Evolutionary conservation across 2,329 filamentous ascomycete genomes (phyloP), one percentile per base, ranked within the genome.

Genomic region (Colletotrichum lindemuthianum): DNA sequence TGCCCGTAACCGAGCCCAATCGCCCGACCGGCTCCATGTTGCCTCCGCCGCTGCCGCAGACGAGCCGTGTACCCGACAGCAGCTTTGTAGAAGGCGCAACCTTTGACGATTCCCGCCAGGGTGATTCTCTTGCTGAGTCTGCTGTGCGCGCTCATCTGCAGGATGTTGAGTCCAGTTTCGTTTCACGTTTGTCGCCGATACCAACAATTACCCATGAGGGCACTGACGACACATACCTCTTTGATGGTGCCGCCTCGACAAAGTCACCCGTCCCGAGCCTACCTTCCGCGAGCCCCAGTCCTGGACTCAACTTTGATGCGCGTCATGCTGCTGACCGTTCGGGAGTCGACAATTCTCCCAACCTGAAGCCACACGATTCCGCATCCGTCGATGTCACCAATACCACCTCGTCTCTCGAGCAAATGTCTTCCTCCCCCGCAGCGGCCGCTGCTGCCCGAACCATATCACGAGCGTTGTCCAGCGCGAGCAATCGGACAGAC

Each of bases 91-190:
- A 83, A 47, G 74, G 76, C 34, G 74, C 74, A 6, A 74, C 75
- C 32, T 70, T 78, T 58, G 77, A 80, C 53, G 68, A 73, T 24
- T 77, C 73, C 34, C 67, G 68, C 12, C 78, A 78, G 51, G 77
- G 81, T 58, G 83, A 87, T 59, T 84, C 84, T 4, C 72, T 86
- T 45, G 82, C 82, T 47, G 85, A 87, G 68, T 80, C 82, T 50
- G 81, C 81, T 47, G 80, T 88, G 16, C 79, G 82, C 66, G 81
- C 83, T 59, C 86, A 89, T 71, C 74, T 90, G 16, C 81, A 85
- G 69, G 88, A 90, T 70, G 82, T 89, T 67, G 88, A 90, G 71
- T 90, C 88, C 39, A 90, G 88, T 76, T 90, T 90, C 70, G 73
- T 88, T 59, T 84, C 85, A 2, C 81, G 83, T 6, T 73, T 85